phyloP scores from a whole-genome alignment of 1,284 basidiomycete genomes.

The Trichosporon sp. region DNA sequence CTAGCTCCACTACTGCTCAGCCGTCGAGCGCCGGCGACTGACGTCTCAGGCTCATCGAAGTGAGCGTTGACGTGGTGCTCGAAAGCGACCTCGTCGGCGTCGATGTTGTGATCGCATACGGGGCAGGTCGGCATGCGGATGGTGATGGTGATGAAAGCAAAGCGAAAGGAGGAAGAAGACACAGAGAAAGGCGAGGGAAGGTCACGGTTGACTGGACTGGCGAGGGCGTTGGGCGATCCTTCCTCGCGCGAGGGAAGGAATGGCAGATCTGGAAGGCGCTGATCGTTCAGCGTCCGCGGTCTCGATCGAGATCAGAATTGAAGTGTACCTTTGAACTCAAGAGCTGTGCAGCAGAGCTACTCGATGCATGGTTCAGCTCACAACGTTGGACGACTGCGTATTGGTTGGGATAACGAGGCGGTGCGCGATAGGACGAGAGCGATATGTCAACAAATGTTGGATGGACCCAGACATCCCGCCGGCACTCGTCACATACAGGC shows the following conservation, averaged over 20 bases:
- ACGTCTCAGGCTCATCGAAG: conserved; percentile 17
- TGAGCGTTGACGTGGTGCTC: conserved; percentile 37
- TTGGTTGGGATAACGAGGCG: too few relatives aligned
- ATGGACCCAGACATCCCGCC: not conserved
- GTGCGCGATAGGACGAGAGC: not conserved
- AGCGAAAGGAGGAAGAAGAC: too few relatives aligned
- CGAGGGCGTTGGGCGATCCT: not conserved
- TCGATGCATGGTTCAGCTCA: too few relatives aligned
- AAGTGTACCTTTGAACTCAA: not conserved
- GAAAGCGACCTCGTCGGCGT: conserved; percentile 27
- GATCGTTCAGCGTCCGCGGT: not conserved
- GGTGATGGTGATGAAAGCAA: not conserved
- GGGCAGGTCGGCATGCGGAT: conserved; percentile 26
- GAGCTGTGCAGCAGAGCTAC: not conserved
- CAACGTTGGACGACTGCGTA: too few relatives aligned
- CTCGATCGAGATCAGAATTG: not conserved
- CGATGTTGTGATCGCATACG: conserved; percentile 24
- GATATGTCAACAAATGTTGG: not conserved
- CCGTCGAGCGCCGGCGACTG: not conserved
- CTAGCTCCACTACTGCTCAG: not conserved
- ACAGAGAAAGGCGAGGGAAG: not conserved
- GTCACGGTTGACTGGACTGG: not conserved
- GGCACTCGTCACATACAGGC: not conserved
- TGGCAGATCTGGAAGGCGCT: not conserved
- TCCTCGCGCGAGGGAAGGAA: not conserved